Base-by-base conservation (phyloP, 371 early-diverging fungal species). In the Mortierella sp. region DNA sequence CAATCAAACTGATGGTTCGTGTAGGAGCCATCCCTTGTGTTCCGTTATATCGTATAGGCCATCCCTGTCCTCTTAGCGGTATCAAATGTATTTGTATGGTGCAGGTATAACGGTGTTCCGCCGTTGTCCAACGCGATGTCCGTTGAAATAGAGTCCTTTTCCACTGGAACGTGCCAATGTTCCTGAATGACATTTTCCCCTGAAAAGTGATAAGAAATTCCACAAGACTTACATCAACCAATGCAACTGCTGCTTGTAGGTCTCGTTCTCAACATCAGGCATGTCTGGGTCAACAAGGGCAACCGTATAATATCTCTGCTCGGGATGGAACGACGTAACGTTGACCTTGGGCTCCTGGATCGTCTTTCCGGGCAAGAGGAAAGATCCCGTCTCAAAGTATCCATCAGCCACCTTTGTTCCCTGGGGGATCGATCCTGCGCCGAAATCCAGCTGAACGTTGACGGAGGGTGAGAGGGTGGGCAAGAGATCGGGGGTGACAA, bases 401-500 rank as follows among this genome's bases (percentile, higher is more conserved):
- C 83, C 78, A 43, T 55, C 58, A 2, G 63, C 8, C 10, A 35
- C 7, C 7, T 70, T 48, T 1, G 72, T 49, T 46, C 68, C 74
- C 6, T 71, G 27, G 7, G 60, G 71, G 32, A 70, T 29, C 35
- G 81, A 70, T 71, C 79, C 81, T 41, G 82, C 27, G 18, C 78
- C 76, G 46, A 89, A 88, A n/a, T 88, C 82, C 70, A 94, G 72
- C 63, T 88, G 83, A 51, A 94, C 88, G 55, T 93, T 87, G 38
- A 92, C 88, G 1, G 88, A 83, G 21, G 93, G 93, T 4, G 90
- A 81, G 58, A 87, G 91, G 46, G 91, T 88, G 32, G 92, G 91
- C 58, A 96, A 84, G 56, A 96, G 72, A 86, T 96, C 96, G 7
- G 96, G 96, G 58, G 95, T 89, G 70, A 96, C 94, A 79, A 88